Percentiles rank a stretch among this genome's conserved stretches.
Conservation (phyloP, 352 stramenopile genomes). For the Phytophthora sp. region DNA sequence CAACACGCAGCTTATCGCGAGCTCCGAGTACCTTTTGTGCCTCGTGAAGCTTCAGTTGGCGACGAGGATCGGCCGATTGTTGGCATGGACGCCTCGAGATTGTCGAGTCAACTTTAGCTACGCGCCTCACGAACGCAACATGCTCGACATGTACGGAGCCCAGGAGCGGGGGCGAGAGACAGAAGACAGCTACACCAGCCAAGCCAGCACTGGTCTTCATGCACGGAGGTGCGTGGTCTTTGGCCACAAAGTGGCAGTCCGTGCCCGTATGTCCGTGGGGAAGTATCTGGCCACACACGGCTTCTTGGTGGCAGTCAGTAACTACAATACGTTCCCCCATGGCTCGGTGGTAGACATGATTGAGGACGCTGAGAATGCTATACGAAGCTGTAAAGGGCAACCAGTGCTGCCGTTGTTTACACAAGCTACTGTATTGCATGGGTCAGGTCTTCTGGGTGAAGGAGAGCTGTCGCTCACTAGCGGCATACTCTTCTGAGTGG, state of each 20-base stretch:
- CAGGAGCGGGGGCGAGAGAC: slow-evolving; percentile 7
- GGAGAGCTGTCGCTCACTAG: slow-evolving; percentile 42
- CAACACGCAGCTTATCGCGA: slow-evolving; percentile 56
- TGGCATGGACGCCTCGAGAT: slow-evolving; percentile 47
- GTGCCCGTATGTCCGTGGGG: slow-evolving; percentile 66
- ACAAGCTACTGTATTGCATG: slow-evolving; percentile 6
- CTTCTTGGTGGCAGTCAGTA: slow-evolving; percentile 86
- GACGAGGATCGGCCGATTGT: slow-evolving; percentile 46
- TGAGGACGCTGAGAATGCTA: slow-evolving; percentile 81
- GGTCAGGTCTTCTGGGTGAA: slow-evolving; percentile 64
- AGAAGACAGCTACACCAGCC: not conserved
- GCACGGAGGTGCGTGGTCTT: slow-evolving; percentile 90
- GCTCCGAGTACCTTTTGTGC: slow-evolving; percentile 60
- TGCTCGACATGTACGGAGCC: slow-evolving; percentile 67
- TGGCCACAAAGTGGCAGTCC: slow-evolving; percentile 84
- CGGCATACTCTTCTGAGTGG: slow-evolving; percentile 55
- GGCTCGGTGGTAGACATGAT: slow-evolving; percentile 89
- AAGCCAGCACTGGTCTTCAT: slow-evolving; percentile 91
- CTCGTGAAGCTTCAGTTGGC: slow-evolving; percentile 60
- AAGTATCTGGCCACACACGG: slow-evolving; percentile 60
- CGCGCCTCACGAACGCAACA: slow-evolving; percentile 57
- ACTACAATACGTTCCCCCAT: slow-evolving; percentile 92
- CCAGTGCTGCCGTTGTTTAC: slow-evolving; percentile 1
- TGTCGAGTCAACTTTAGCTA: slow-evolving; percentile 46
- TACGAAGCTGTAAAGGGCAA: too few species aligned